A percentile compares a stretch with the other conserved stretches of the same genome.
Evolutionary conservation across 176 grass and related monocot genomes (phyloP).

Genomic region (Bolboschoenus planiculmis): DNA sequence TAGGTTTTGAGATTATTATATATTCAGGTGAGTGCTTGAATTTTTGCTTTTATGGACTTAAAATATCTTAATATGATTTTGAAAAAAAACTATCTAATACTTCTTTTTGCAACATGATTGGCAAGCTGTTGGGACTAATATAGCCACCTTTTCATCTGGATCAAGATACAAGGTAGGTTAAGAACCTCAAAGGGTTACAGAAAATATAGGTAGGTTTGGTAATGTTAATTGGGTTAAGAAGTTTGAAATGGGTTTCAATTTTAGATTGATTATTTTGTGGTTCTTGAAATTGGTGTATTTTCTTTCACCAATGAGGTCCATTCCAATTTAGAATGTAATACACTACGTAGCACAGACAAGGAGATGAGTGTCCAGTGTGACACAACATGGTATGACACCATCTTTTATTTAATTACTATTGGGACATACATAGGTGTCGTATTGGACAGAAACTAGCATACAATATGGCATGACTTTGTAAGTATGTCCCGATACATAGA

Average conservation of each 20-base stretch:
- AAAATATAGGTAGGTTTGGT: not conserved
- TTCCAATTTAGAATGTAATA: not conserved
- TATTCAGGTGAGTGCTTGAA: constrained; percentile 29
- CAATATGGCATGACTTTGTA: not conserved
- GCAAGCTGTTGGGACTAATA: constrained; percentile 12
- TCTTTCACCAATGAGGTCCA: not conserved
- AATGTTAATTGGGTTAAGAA: not conserved
- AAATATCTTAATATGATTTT: not conserved
- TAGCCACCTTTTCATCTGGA: constrained; percentile 26
- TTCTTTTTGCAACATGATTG: constrained; percentile 23
- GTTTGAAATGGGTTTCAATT: not conserved
- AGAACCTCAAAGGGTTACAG: not conserved
- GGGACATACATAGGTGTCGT: not conserved
- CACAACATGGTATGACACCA: not conserved
- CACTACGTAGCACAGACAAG: not conserved
- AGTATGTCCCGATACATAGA: not conserved
- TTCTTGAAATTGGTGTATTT: not conserved
- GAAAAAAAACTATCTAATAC: not conserved
- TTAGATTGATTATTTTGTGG: not conserved
- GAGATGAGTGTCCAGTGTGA: not conserved
- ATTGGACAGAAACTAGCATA: not conserved
- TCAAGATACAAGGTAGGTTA: constrained; percentile 23
- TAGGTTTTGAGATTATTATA: constrained; percentile 29
- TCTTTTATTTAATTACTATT: not conserved
- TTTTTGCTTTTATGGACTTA: constrained; percentile 18